Conservation (phyloP, 805 yeast species). For the Kodamaea sagamina region DNA sequence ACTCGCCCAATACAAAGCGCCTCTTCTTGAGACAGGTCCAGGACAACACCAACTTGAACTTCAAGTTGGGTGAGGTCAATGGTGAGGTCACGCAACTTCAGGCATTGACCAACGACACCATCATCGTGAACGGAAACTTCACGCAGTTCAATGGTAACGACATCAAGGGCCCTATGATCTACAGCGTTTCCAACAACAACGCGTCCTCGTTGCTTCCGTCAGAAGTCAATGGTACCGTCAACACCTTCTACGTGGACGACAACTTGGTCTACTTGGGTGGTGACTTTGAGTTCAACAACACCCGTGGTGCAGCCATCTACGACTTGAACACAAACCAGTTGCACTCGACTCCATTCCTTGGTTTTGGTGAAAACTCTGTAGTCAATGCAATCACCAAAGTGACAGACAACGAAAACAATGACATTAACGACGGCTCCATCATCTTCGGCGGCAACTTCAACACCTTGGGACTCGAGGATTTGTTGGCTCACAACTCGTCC, state of each 20-base stretch:
- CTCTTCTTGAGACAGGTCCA: constrained; percentile 27
- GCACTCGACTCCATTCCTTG: constrained; percentile 63
- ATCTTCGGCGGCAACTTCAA: constrained; percentile 80
- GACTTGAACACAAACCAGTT: constrained; percentile 47
- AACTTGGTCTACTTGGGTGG: constrained; percentile 79
- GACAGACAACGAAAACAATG: constrained; percentile 23
- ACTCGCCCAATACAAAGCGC: constrained; percentile 13
- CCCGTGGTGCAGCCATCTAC: constrained; percentile 66
- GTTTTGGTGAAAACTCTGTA: constrained; percentile 62
- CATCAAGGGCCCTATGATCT: constrained; percentile 37
- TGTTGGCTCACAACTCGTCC: constrained; percentile 40
- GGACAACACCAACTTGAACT: constrained; percentile 16
- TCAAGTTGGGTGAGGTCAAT: constrained; percentile 30
- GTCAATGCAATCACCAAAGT: constrained; percentile 64
- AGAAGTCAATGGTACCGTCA: constrained; percentile 32
- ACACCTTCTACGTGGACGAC: constrained; percentile 40
- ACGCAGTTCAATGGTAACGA: constrained; percentile 30
- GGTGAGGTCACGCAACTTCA: constrained; percentile 33
- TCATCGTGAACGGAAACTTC: constrained; percentile 40
- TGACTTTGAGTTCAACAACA: constrained; percentile 53
- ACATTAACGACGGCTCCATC: constrained; percentile 40
- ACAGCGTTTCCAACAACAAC: constrained; percentile 29
- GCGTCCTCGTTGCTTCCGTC: constrained; percentile 25
- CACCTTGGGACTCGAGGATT: constrained; percentile 55
- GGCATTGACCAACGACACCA: constrained; percentile 27